Base-by-base conservation (phyloP, 192 early-diverging fungal genomes). In the Rhizoclosmatium globosum region DNA sequence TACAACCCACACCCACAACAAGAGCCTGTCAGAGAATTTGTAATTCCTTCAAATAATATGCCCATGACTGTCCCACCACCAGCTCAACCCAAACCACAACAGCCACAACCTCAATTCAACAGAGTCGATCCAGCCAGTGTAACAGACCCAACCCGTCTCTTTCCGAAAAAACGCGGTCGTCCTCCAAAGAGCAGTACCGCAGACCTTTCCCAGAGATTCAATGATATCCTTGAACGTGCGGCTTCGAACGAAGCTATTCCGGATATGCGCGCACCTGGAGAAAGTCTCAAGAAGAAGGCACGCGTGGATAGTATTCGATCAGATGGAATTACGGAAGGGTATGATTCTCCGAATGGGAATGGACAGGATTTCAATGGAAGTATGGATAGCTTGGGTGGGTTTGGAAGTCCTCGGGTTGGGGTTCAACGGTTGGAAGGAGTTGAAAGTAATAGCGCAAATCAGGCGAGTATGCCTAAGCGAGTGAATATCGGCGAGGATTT, bases 401-500 rank as follows among this genome's bases (percentile, higher is more conserved):
- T 38, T 46, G 44, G 17, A 31, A 31, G 31, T 31, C 31, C 31
- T 31, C 58, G 41, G 58, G 39, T 47, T 62, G 38, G 42, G 2
- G 60, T 21, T 6, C 60, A 39, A 62, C 19, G 53, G 53, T 56
- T 56, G 53, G 53, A 56, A n/a, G 53, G 53, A 56, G 53, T 56
- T 56, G 53, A 56, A n/a, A n/a, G 11, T 9, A n/a, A 56, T 15
- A 1, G 53, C 9, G 53, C 11, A n/a, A 15, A 56, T 56, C 53
- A 56, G 9, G 53, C 53, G 19, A 56, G 11, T 9, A 56, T 56
- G 53, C 7, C 38, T 23, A 59, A 45, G 59, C n/a, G 60, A 43
- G 58, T 62, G 1, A 6, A 15, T 13, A 74, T 74, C n/a, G 72
- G 72, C 3, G 72, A 74, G 19, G 72, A 74, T 64, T 74, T 74